Percentiles rank a stretch among this genome's conserved stretches.
These are phyloP conservation scores for Fagus sylvatica DNA, from an alignment of 306 rosid genomes.

Conservation along the genomic window DNA sequence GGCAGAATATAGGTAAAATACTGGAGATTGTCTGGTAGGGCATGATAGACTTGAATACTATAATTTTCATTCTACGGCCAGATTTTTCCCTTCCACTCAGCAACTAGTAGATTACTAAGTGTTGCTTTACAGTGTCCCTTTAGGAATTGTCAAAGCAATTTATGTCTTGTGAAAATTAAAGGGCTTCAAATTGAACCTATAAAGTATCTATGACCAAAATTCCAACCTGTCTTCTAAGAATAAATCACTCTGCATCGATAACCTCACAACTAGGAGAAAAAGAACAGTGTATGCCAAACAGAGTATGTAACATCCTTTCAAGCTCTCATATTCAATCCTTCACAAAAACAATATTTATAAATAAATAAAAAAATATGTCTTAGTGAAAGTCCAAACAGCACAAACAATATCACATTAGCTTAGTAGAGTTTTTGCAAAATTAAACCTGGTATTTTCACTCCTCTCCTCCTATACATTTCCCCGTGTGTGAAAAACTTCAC, in stretches of 20 bases:
- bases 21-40: not conserved
- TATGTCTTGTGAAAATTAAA: not conserved
- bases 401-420: slow-evolving; percentile 4
- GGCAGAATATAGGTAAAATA: not conserved
- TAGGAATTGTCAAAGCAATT: not conserved
- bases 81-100: not conserved
- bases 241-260: not conserved
- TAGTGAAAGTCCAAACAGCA: slow-evolving; percentile 15
- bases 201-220: not conserved
- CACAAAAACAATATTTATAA: not conserved
- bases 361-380: not conserved
- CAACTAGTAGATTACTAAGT: not conserved
- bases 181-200: not conserved
- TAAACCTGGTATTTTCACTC: slow-evolving; percentile 93
- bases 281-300: not conserved
- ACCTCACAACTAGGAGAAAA: slow-evolving; percentile 5
- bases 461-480: slow-evolving; percentile 92
- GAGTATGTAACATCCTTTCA: not conserved
- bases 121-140: not conserved
- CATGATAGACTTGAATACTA: not conserved
- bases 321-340: not conserved
- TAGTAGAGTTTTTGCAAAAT: slow-evolving; percentile 12
- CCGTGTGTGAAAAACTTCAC: slow-evolving; percentile 98
- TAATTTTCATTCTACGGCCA: not conserved
- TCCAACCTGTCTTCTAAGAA: not conserved